These are phyloP conservation scores for Picea glauca DNA, from an alignment of 75 land plant species.

Conservation along the genomic window DNA sequence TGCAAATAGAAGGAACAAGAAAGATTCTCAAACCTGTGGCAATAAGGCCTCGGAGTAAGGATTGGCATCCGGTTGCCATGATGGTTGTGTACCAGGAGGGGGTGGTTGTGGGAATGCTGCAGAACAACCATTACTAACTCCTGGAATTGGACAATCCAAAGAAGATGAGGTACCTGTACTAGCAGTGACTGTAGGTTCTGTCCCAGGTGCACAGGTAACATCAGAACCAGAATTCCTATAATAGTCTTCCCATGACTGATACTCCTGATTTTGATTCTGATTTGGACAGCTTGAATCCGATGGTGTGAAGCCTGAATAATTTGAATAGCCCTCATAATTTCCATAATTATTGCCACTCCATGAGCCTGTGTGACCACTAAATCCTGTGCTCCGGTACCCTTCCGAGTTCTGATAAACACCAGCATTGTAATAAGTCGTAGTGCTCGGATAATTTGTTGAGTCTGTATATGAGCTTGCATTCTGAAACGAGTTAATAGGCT, in stretches of 20 bases:
- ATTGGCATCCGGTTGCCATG: constrained; percentile 50
- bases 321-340: constrained; percentile 40
- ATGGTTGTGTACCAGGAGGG: constrained; percentile 54
- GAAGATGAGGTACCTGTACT: constrained; percentile 23
- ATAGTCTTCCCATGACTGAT: constrained; percentile 73
- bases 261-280: constrained; percentile 53
- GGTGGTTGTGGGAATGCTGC: constrained; percentile 51
- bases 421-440: constrained; percentile 68
- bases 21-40: not conserved
- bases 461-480: constrained; percentile 70
- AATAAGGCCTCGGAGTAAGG: constrained; percentile 8
- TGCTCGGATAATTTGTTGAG: constrained; percentile 69
- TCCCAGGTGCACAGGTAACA: constrained; percentile 62
- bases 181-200: constrained; percentile 40
- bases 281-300: constrained; percentile 21
- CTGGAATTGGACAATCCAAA: constrained; percentile 38
- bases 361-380: constrained; percentile 37
- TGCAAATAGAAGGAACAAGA: not conserved
- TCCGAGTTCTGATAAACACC: constrained; percentile 79
- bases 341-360: constrained; percentile 66
- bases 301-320: constrained; percentile 34
- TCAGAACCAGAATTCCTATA: constrained; percentile 45
- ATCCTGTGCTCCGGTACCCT: constrained; percentile 52
- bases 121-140: constrained; percentile 27
- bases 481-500: constrained; percentile 77